Percentiles rank a stretch among this genome's conserved stretches.
These are phyloP conservation scores for Lepidopterella palustris DNA, from an alignment of 495 filamentous ascomycete genomes.

Conservation along the genomic window DNA sequence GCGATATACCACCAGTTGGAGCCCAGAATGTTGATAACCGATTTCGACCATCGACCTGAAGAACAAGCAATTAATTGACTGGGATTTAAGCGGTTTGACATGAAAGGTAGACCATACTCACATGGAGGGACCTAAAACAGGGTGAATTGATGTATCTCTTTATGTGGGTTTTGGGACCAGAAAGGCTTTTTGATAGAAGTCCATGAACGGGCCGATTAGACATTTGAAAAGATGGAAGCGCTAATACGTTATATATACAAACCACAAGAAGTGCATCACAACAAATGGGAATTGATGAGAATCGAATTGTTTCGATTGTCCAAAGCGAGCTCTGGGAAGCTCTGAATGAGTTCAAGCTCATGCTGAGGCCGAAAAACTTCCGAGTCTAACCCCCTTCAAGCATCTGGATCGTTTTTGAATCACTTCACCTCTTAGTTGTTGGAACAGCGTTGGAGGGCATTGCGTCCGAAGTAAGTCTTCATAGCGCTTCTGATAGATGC, in stretches of 20 bases:
- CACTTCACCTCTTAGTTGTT: neutral
- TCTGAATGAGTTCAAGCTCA: neutral
- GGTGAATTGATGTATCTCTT: neutral
- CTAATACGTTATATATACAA: neutral
- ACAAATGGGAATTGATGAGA: neutral
- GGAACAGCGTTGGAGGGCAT: no score
- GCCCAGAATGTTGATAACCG: slow-evolving; percentile 72
- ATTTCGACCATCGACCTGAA: slow-evolving; percentile 49
- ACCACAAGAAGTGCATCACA: neutral
- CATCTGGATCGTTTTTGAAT: neutral
- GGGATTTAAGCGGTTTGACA: neutral
- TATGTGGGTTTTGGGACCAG: neutral
- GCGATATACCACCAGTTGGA: slow-evolving; percentile 65
- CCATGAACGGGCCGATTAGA: neutral
- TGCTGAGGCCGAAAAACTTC: neutral
- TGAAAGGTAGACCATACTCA: neutral
- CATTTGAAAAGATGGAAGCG: neutral
- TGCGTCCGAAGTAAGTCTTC: neutral
- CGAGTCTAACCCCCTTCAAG: neutral
- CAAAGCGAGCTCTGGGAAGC: neutral
- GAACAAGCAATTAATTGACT: slow-evolving; percentile 3
- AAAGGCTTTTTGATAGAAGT: neutral
- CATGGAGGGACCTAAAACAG: neutral
- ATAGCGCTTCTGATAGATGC: neutral
- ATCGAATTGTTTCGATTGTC: neutral